Evolutionary conservation across 2,329 filamentous ascomycete species (phyloP), one percentile per base, ranked within the genome.

Genomic region (Venturia asperata): DNA sequence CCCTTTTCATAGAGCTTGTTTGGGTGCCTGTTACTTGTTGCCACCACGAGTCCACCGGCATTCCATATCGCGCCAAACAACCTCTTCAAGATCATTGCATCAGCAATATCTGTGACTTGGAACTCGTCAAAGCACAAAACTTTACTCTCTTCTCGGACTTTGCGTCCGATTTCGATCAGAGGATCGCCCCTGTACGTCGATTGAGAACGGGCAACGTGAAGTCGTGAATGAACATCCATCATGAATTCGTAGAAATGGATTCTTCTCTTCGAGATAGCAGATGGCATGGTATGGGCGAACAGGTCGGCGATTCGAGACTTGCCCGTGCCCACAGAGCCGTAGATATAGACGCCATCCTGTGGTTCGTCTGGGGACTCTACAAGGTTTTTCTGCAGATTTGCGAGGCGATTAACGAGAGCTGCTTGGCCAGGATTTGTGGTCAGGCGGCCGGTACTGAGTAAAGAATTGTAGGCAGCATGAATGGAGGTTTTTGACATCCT

Each of bases 181-280:
- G 86, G 90, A 75, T 97, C 94, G 45, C 96, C 83, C 70, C 97
- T 91, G 73, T 87, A 92, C 39, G 94, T 93, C 74, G 96, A 85
- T 71, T 87, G 80, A 83, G 94, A 88, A 80, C 96, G 97, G 77
- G 96, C 87, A 73, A 86, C 86, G 79, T 97, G 94, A 71, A 97
- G 80, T 67, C 93, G 84, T 75, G 88, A 91, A 78, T 99, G 94
- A 61, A 97, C 89, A 75, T 96, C 90, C 76, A 97, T 93, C 93
- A 99, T 99, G 80, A 99, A 99, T 76, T 96, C 96, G 80, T 97
- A 92, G 77, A 99, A 99, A 79, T 99, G 94, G 72, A 99, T 97
- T 61, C 94, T 84, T 60, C 88, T 95, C 79, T 96, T 97, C 37
- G 86, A 85, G 68, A 97, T 92, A 66, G 88, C 87, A n/a, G 80